Percentiles rank a stretch among this genome's conserved stretches.
Evolutionary conservation across 2,329 filamentous ascomycete genomes (phyloP).

Genomic region (Paradendryphiella salina): DNA sequence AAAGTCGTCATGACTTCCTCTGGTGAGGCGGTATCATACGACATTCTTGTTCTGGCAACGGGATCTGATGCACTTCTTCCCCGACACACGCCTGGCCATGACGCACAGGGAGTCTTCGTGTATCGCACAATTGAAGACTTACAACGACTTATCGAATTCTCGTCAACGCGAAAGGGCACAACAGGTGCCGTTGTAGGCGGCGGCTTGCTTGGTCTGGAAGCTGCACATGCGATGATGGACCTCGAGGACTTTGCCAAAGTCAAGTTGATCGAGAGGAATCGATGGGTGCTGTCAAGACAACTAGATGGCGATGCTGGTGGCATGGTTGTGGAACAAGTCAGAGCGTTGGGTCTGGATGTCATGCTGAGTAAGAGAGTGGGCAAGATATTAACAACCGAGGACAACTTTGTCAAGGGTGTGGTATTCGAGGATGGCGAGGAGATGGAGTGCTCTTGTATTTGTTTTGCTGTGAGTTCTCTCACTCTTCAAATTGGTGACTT

Average conservation of each 20-base stretch:
- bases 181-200: constrained; percentile 80
- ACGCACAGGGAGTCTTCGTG: constrained; percentile 83
- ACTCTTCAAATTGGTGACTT: background rate
- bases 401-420: constrained; percentile 72
- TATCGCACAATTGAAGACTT: constrained; percentile 86
- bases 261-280: constrained; percentile 77
- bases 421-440: constrained; percentile 78
- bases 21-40: constrained; percentile 72
- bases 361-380: constrained; percentile 75
- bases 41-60: constrained; percentile 80
- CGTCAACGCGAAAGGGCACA: constrained; percentile 66
- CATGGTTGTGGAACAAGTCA: constrained; percentile 81
- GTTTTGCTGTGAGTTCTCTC: constrained; percentile 67
- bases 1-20: constrained; percentile 72
- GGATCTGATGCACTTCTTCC: constrained; percentile 82
- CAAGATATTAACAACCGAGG: constrained; percentile 67
- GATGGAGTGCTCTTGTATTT: constrained; percentile 78
- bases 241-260: constrained; percentile 73
- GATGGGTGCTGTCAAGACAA: constrained; percentile 81
- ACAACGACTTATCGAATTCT: constrained; percentile 73
- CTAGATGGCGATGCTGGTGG: constrained; percentile 78
- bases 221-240: constrained; percentile 90
- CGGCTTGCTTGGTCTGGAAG: constrained; percentile 82
- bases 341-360: constrained; percentile 76
- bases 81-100: constrained; percentile 71